Conservation (phyloP, 371 early-diverging fungal genomes). For the Lichtheimia ornata region DNA sequence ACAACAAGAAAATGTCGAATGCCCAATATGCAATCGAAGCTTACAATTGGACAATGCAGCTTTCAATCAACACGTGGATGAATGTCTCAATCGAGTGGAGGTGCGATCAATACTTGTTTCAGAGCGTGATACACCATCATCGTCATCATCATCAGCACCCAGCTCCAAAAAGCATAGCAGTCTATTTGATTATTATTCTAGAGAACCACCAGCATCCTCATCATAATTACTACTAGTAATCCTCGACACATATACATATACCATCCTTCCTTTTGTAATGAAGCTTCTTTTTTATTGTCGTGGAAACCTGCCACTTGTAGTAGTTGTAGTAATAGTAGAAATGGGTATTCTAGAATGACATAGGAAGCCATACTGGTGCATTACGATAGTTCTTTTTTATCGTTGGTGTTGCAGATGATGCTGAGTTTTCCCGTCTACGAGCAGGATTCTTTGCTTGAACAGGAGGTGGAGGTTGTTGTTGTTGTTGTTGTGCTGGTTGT, state of each 20-base stretch:
- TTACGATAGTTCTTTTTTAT: not conserved
- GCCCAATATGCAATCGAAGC: conserved; percentile 41
- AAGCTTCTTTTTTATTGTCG: too few relatives aligned
- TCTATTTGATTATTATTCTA: not conserved
- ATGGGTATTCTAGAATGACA: conserved; percentile 2
- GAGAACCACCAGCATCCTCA: not conserved
- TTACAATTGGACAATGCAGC: conserved; percentile 26
- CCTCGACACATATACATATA: too few relatives aligned
- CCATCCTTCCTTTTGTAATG: too few relatives aligned
- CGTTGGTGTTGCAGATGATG: not conserved
- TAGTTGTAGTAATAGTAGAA: too few relatives aligned
- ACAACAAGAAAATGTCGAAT: conserved; percentile 10
- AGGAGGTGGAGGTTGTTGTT: conserved; percentile 4
- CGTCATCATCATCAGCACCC: not conserved
- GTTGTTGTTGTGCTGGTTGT: not conserved
- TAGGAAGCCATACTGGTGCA: not conserved
- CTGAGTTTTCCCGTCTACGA: conserved; percentile 2
- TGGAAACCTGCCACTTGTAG: too few relatives aligned
- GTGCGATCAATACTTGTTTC: conserved; percentile 2
- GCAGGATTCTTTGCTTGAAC: conserved; percentile 9
- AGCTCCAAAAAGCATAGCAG: not conserved
- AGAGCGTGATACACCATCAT: not conserved
- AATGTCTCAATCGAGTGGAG: conserved; percentile 28
- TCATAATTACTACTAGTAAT: too few relatives aligned
- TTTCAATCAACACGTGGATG: conserved; percentile 45